A percentile compares a stretch with the other conserved stretches of the same genome.
phyloP scores from a whole-genome alignment of 805 yeast genomes.

The Candida koratica region DNA sequence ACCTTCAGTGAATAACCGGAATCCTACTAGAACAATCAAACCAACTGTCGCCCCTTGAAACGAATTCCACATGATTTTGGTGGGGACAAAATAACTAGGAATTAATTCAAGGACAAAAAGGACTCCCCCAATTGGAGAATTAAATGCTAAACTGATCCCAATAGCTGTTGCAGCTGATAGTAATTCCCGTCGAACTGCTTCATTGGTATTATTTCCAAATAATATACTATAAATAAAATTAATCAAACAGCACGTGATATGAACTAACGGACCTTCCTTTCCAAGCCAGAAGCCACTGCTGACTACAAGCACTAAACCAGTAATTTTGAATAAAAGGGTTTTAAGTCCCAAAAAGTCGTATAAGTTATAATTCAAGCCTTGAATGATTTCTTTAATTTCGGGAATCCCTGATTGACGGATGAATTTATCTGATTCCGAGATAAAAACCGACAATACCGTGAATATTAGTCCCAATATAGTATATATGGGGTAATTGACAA shows the following conservation, averaged over 20 bases:
- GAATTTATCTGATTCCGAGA: constrained; percentile 24
- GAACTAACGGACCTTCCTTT: constrained; percentile 83
- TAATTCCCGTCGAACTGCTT: constrained; percentile 62
- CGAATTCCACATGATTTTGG: constrained; percentile 74
- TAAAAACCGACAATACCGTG: constrained; percentile 26
- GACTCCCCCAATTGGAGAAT: constrained; percentile 87
- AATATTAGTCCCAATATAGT: constrained; percentile 23
- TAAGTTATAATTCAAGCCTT: constrained; percentile 53
- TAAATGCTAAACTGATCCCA: constrained; percentile 81
- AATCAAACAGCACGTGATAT: constrained; percentile 61
- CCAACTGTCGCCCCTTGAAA: constrained; percentile 77
- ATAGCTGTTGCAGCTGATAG: constrained; percentile 75
- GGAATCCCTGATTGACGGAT: constrained; percentile 61
- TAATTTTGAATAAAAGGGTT: constrained; percentile 52
- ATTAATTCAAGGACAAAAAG: constrained; percentile 69
- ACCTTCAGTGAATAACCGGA: constrained; percentile 38
- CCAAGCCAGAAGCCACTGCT: constrained; percentile 83
- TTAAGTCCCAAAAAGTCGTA: constrained; percentile 47
- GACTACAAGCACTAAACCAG: constrained; percentile 60
- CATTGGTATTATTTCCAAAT: constrained; percentile 31
- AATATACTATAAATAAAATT: constrained; percentile 29
- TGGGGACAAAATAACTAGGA: constrained; percentile 59
- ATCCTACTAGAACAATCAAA: constrained; percentile 51
- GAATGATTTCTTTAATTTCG: constrained; percentile 63
- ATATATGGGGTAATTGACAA: constrained; percentile 37